Evolutionary conservation across 163 green algal genomes (phyloP), one percentile per base, ranked within the genome.

Genomic region (Scenedesmus sp.): DNA sequence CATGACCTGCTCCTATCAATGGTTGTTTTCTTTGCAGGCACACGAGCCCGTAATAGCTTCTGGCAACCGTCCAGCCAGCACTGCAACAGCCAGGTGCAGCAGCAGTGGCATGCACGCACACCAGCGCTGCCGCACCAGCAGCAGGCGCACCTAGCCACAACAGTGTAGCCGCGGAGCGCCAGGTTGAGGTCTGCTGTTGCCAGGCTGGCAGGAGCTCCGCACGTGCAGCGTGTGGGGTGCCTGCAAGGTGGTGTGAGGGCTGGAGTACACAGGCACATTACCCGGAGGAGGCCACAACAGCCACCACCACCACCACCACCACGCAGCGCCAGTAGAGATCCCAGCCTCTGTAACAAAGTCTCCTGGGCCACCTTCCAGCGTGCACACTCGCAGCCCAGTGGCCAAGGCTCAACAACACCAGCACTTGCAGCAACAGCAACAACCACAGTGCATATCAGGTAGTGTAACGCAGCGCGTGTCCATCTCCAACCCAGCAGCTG

Each of bases 261-360:
- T 90, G 85, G 85, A 90, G 70, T 53, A 65, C 72, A 43, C 26
- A 16, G 49, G 72, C 73, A 49, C 44, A n/a, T 85, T 72, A 24
- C 72, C 85, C 20, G 73, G 85, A 37, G 46, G 37, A 20, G 35
- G 18, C 43, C 15, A n/a, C 78, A 37, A 10, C 35, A 35, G 22
- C 22, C 78, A 84, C 35, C 18, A 7, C 16, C 46, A 84, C 35
- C 18, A 7, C 16, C 46, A 73, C 68, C 44, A 83, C 43, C 42
- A 73, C 33, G 24, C 85, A 18, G 46, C 16, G 22, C n/a, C 44
- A 30, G 13, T 85, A 76, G 85, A 85, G 2, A 73, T 85, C 7
- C 85, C 70, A 43, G 70, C 72, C 15, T 78, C 33, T 42, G 85
- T 90, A 4, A 90, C 85, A n/a, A 90, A 90, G n/a, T 85, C 70